Base-by-base conservation (phyloP, 2,329 filamentous ascomycete species). In the Orbilia quercus region DNA sequence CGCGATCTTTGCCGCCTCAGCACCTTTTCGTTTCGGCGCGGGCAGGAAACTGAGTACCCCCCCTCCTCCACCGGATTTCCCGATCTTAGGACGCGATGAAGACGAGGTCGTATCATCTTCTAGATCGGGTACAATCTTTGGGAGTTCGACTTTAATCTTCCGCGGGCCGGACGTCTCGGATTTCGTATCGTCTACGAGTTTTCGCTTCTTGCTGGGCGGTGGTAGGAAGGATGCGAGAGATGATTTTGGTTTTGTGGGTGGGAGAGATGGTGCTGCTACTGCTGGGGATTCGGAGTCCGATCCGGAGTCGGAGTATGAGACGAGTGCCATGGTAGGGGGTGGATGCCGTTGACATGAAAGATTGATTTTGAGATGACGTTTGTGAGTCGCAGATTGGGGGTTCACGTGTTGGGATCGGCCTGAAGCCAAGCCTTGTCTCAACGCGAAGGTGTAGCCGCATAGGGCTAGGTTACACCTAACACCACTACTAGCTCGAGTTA, bases 121-220 rank as follows among this genome's bases (percentile, higher is more conserved):
- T 7, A 74, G 55, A 2, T 76, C 65, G 14, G 69, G 58, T 16
- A 71, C 62, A 34, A 74, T 22, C 45, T 78, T 77, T 57, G 77
- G 76, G 11, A 78, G 74, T 25, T 77, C 77, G 36, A 78, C 69
- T 28, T 77, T 74, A 53, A 78, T 76, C 57, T 77, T 78, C 50
- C 76, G 66, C 0, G 76, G 75, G 40, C 75, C 75, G 34, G 62
- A 23, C 9, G 44, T 18, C 12, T 64, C 53, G 62, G 34, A 16
- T 28, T 62, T 42, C 36, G 25, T 45, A 36, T 65, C 70, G 11
- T 60, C 69, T 31, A 55, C 59, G 28, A 70, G 60, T 75, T 77
- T 77, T 57, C 75, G 75, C 38, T 65, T 72, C 58, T 76, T 78
- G 28, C 66, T 47, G 4, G 70, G 62, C 7, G 70, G 62, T 14